Evolutionary conservation across 176 grass and related monocot genomes (phyloP).

Genomic region (Carex pumila): DNA sequence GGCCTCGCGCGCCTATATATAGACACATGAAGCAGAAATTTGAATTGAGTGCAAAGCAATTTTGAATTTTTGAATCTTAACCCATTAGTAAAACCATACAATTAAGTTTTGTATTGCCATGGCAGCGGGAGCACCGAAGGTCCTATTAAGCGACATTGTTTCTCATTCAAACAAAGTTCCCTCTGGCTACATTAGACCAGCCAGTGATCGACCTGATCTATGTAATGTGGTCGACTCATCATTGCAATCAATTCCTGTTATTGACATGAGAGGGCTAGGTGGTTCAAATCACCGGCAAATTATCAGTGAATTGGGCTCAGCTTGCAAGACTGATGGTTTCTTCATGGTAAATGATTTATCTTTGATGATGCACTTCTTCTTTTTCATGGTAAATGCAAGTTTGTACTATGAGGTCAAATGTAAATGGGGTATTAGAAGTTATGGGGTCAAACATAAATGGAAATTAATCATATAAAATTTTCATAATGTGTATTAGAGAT

Average conservation of each 20-base stretch:
- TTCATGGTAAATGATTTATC: slow-evolving; percentile 51
- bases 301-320: slow-evolving; percentile 45
- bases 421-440: no score
- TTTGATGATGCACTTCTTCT: no score
- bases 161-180: slow-evolving; percentile 26
- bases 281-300: slow-evolving; percentile 29
- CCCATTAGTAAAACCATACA: no score
- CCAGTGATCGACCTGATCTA: slow-evolving; percentile 62
- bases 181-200: slow-evolving; percentile 40
- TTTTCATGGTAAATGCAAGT: no score
- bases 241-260: slow-evolving; percentile 39
- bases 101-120: background rate
- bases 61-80: no score
- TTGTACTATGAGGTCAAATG: no score
- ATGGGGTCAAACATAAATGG: no score
- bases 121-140: slow-evolving; percentile 13
- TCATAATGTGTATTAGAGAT: no score
- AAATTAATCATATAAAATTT: no score
- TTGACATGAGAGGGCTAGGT: slow-evolving; percentile 47
- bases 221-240: slow-evolving; percentile 30
- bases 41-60: background rate
- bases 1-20: background rate
- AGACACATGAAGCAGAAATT: background rate
- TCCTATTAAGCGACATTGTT: slow-evolving; percentile 45
- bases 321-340: slow-evolving; percentile 63